These are phyloP conservation scores for Amanita rubescens DNA, from an alignment of 768 basidiomycete genomes.

Conservation along the genomic window DNA sequence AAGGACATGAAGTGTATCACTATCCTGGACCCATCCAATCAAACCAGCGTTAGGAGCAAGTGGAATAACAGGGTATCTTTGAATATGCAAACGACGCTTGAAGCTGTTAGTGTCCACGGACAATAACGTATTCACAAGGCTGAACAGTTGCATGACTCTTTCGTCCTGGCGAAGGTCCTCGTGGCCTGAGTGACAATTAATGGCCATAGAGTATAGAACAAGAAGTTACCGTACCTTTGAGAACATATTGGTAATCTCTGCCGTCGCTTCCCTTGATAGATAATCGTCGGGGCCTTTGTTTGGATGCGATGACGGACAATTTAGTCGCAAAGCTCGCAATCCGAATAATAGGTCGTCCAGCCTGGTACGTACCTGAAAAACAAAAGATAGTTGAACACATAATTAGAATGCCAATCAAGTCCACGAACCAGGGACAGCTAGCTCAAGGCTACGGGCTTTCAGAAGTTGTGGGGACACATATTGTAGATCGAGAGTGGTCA, in stretches of 20 bases:
- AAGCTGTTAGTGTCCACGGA: constrained; percentile 92
- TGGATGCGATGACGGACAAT: constrained; percentile 89
- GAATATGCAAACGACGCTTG: constrained; percentile 93
- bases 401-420: background rate
- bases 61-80: constrained; percentile 87
- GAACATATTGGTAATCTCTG: constrained; percentile 81
- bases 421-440: constrained; percentile 85
- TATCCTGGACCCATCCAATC: constrained; percentile 92
- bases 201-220: background rate
- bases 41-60: constrained; percentile 94
- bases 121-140: constrained; percentile 91
- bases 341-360: constrained; percentile 73
- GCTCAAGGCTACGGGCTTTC: constrained; percentile 81
- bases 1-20: constrained; percentile 92
- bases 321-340: constrained; percentile 86
- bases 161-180: constrained; percentile 99
- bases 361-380: constrained; percentile 78
- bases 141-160: constrained; percentile 97
- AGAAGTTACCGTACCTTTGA: constrained; percentile 61
- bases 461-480: constrained; percentile 92
- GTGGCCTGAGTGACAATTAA: constrained; percentile 54
- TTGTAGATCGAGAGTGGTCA: constrained; percentile 90
- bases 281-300: constrained; percentile 89
- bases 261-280: constrained; percentile 87
- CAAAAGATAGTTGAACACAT: constrained; percentile 2